Percentiles rank a stretch among this genome's conserved stretches.
Conservation (phyloP, 2,329 filamentous ascomycete species). For the Aureobasidium sp. region DNA sequence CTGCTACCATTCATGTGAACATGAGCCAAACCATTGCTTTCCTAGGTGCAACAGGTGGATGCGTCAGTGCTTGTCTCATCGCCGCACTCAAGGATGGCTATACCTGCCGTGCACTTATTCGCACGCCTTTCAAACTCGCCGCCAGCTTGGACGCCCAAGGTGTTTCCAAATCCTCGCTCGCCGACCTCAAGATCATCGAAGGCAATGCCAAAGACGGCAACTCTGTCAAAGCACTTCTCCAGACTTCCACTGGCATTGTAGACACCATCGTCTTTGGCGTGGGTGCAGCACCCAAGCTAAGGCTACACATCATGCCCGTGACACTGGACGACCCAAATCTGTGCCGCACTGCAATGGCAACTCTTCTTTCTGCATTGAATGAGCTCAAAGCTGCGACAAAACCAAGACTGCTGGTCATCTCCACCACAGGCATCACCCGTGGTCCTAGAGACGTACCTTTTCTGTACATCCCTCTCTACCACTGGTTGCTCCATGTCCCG, state of each 20-base stretch:
- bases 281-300: slow-evolving; percentile 29
- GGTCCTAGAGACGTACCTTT: slow-evolving; percentile 32
- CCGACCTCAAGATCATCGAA: slow-evolving; percentile 37
- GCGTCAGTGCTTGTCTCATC: slow-evolving; percentile 38
- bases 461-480: slow-evolving; percentile 29
- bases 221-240: slow-evolving; percentile 35
- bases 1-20: not conserved
- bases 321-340: slow-evolving; percentile 29
- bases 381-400: slow-evolving; percentile 19
- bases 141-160: slow-evolving; percentile 35
- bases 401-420: slow-evolving; percentile 29
- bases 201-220: slow-evolving; percentile 40
- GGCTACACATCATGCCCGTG: slow-evolving; percentile 26
- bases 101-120: slow-evolving; percentile 42
- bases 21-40: slow-evolving; percentile 37
- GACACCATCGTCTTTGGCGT: slow-evolving; percentile 43
- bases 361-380: slow-evolving; percentile 28
- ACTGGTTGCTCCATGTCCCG: slow-evolving; percentile 28
- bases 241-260: slow-evolving; percentile 27
- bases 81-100: slow-evolving; percentile 39
- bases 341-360: slow-evolving; percentile 28
- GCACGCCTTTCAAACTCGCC: slow-evolving; percentile 44
- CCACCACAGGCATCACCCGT: slow-evolving; percentile 32
- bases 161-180: slow-evolving; percentile 30
- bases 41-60: slow-evolving; percentile 47